phyloP scores from a whole-genome alignment of 768 basidiomycete genomes.

The Mycena kentingensis region DNA sequence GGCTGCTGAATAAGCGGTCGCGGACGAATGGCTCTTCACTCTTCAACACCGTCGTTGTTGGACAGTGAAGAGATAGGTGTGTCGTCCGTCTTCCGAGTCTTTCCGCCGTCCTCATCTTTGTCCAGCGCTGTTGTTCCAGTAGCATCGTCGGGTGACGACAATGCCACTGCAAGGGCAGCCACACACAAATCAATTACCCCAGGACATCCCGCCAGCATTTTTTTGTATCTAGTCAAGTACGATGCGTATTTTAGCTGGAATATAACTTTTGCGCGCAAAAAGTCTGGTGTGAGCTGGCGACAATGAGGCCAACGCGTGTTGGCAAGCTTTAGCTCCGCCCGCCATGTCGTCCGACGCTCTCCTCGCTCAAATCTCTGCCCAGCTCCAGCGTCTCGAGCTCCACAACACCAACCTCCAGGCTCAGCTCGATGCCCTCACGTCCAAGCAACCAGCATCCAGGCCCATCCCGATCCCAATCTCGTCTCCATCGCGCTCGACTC shows the following conservation, averaged over 20 bases:
- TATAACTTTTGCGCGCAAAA: slow-evolving; percentile 1
- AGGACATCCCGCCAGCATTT: slow-evolving; percentile 8
- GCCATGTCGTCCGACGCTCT: slow-evolving; percentile 50
- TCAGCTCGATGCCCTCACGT: slow-evolving; percentile 51
- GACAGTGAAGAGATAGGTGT: no score
- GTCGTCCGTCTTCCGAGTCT: no score
- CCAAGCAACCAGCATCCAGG: not conserved
- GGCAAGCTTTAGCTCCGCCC: slow-evolving; percentile 3
- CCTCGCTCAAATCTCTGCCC: slow-evolving; percentile 70
- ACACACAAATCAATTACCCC: slow-evolving; percentile 22
- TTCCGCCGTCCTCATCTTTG: no score
- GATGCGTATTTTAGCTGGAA: not conserved
- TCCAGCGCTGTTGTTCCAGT: no score
- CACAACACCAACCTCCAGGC: slow-evolving; percentile 78
- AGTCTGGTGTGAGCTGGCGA: no score
- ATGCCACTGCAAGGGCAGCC: no score
- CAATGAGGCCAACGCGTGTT: no score
- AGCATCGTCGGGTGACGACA: no score
- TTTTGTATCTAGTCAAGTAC: not conserved
- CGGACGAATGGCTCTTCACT: no score
- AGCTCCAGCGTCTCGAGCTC: slow-evolving; percentile 70
- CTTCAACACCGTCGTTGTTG: no score
- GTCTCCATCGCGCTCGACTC: not conserved
- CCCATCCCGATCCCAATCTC: slow-evolving; percentile 12
- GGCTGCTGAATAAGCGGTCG: no score